phyloP scores from a whole-genome alignment of 2,329 filamentous ascomycete species.

The Phyllachora maydis region DNA sequence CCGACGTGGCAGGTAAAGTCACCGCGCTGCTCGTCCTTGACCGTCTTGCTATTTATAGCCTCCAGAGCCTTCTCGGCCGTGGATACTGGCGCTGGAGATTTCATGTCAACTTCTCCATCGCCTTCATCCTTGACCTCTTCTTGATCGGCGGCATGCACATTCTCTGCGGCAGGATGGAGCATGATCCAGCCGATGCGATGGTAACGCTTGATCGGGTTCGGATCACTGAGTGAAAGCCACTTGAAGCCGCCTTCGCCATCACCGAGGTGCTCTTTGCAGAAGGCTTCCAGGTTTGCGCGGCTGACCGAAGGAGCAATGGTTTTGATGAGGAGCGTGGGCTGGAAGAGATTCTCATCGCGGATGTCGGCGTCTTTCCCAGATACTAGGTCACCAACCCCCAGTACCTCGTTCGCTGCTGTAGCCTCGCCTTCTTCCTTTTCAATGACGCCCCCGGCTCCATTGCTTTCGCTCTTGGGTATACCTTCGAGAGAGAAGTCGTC shows the following conservation, averaged over 20 bases:
- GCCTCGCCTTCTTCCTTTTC: constrained; percentile 95
- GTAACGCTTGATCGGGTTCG: constrained; percentile 90
- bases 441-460: constrained; percentile 62
- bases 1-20: constrained; percentile 97
- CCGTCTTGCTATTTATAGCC: constrained; percentile 93
- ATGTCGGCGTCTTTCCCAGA: constrained; percentile 70
- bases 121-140: constrained; percentile 49
- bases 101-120: constrained; percentile 34
- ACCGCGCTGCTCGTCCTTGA: constrained; percentile 79
- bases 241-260: constrained; percentile 85
- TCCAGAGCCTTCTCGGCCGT: constrained; percentile 76
- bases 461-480: constrained; percentile 81
- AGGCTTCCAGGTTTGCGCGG: constrained; percentile 77
- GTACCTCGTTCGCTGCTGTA: constrained; percentile 73
- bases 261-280: constrained; percentile 85
- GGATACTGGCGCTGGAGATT: constrained; percentile 26
- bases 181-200: constrained; percentile 98
- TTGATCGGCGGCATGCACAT: constrained; percentile 42
- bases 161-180: constrained; percentile 61
- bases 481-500: constrained; percentile 91
- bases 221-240: constrained; percentile 88
- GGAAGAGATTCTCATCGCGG: constrained; percentile 68
- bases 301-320: constrained; percentile 94
- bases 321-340: constrained; percentile 91
- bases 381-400: constrained; percentile 79